Base-by-base conservation (phyloP, 257 asterid genomes). In the Ballota nigra region DNA sequence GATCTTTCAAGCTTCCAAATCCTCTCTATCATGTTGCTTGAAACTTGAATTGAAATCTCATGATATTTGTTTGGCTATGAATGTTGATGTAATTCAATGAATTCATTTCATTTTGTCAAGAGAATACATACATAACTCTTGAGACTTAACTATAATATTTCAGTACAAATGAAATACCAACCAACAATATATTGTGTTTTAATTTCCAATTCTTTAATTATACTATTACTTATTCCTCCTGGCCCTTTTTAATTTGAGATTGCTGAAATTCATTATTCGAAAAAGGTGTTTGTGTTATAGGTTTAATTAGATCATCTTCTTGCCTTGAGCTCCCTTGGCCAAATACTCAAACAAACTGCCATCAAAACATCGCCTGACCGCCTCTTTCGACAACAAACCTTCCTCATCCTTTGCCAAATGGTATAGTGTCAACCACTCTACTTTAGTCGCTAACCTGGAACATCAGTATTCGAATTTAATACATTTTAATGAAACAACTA, bases 321-420 rank as follows among this genome's bases (percentile, higher is more conserved):
- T 82, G 12, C 61, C 71, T 58, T 78, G 82, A 12, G 74, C 86
- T 22, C 74, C 85, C 60, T 73, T 90, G 0, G 97, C 97, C 9
- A 84, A 80, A 66, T 92, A 88, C 55, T 92, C 92, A 9, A 90
- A 92, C 81, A 92, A 86, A 51, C 93, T 90, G 18, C 98, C 98
- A 36, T 92, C 95, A 2, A 9, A 92, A 52, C 92, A 84, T 3
- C 96, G 84, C 47, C 98, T 81, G 13, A 90, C 78, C 0, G 98
- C 96, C 71, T 92, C 97, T 77, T 90, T 92, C 0, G 97, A 82
- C 43, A 90, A 78, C 71, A 75, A 82, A 3, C 98, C 98, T 1
- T 90, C 90, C 68, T 70, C 87, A 40, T 92, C 98, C 75, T 79
- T 80, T 0, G 96, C 98, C 13, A 90, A 89, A 6, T 77, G 8